Evolutionary conservation across 768 basidiomycete species (phyloP).

Genomic region (Russula earlei): DNA sequence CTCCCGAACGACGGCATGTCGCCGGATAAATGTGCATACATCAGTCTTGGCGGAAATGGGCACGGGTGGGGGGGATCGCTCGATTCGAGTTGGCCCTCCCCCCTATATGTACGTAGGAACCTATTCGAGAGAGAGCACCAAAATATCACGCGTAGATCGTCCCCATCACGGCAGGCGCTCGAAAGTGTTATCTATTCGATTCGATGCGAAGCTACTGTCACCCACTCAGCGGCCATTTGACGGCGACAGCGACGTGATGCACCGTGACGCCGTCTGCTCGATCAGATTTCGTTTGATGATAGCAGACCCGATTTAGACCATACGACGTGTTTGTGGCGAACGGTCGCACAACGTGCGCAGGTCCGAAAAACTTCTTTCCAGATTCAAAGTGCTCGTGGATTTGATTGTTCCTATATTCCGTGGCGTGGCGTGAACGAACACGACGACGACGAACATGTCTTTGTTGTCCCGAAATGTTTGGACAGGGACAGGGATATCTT

Average conservation of each 20-base stretch:
- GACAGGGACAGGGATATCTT: too few species aligned
- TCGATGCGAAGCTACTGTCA: too few species aligned
- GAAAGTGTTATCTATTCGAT: too few species aligned
- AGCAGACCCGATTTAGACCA: too few species aligned
- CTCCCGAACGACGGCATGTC: not conserved
- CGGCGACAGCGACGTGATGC: too few species aligned
- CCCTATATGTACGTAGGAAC: constrained; percentile 4
- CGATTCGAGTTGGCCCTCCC: not conserved
- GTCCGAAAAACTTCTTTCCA: too few species aligned
- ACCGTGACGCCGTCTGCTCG: not conserved
- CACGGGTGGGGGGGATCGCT: not conserved
- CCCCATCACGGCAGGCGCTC: not conserved
- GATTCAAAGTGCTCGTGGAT: too few species aligned
- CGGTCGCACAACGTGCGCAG: not conserved
- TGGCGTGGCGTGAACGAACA: too few species aligned
- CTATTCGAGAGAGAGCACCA: not conserved
- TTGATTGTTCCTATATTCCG: too few species aligned
- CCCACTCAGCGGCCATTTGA: too few species aligned
- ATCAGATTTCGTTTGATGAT: not conserved
- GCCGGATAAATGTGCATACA: constrained; percentile 14
- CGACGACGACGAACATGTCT: too few species aligned
- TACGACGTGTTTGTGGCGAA: not conserved
- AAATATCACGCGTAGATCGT: not conserved
- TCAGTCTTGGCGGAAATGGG: not conserved
- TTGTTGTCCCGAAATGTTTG: too few species aligned